Conservation (phyloP, 2,329 filamentous ascomycete species). For the Alternaria sp. region DNA sequence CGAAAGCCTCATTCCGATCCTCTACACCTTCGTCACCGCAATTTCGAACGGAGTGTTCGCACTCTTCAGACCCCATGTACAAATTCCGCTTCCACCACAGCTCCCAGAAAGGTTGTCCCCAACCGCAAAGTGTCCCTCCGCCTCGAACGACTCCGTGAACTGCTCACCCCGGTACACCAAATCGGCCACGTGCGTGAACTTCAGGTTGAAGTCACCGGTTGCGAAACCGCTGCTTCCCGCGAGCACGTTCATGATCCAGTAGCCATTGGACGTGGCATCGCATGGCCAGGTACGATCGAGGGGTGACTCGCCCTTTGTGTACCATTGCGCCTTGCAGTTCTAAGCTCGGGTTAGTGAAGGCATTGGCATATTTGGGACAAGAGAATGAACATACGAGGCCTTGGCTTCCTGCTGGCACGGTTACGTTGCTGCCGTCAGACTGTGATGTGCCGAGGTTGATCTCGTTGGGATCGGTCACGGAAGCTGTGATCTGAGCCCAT, state of each 20-base stretch:
- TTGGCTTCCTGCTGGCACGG: slow-evolving; percentile 26
- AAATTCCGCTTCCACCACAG: slow-evolving; percentile 34
- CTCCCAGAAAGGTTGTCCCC: slow-evolving; percentile 23
- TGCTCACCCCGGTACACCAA: slow-evolving; percentile 15
- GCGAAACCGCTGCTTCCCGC: slow-evolving; percentile 18
- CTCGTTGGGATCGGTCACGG: slow-evolving; percentile 39
- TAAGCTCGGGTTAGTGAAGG: background rate
- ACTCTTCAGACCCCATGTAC: slow-evolving; percentile 16
- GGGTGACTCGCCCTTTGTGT: slow-evolving; percentile 18
- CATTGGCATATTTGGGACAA: background rate
- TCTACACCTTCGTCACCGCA: slow-evolving; percentile 1
- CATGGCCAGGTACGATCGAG: slow-evolving; percentile 37
- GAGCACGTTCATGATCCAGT: slow-evolving; percentile 35
- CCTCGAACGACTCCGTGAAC: slow-evolving; percentile 26
- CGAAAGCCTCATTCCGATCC: background rate
- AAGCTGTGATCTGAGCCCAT: slow-evolving; percentile 32
- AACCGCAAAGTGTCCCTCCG: slow-evolving; percentile 24
- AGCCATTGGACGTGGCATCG: slow-evolving; percentile 27
- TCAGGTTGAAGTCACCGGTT: slow-evolving; percentile 29
- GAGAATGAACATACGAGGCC: slow-evolving; percentile 14
- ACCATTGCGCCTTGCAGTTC: slow-evolving; percentile 40
- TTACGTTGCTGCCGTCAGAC: slow-evolving; percentile 15
- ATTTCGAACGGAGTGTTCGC: slow-evolving; percentile 4
- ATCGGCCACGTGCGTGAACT: slow-evolving; percentile 33
- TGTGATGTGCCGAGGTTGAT: slow-evolving; percentile 22